Conservation (phyloP, 192 early-diverging fungal genomes). For the Mortierella alpina region DNA sequence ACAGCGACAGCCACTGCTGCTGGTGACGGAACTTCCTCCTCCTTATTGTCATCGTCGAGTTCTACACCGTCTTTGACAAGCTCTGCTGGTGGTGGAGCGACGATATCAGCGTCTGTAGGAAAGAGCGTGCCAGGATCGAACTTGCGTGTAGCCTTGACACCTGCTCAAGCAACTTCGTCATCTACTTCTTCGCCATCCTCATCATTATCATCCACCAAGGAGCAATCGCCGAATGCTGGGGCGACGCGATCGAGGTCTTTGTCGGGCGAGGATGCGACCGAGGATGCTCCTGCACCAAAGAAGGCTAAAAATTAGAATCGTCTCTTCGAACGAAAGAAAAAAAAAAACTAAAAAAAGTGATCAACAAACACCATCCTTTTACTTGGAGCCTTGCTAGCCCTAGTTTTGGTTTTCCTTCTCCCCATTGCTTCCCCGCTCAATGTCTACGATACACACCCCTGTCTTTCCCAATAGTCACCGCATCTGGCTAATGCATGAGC, state of each 20-base stretch:
- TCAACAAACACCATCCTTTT: no score
- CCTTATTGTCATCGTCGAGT: not conserved
- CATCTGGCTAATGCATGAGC: not conserved
- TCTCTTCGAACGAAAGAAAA: no score
- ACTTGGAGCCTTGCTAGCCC: no score
- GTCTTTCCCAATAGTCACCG: no score
- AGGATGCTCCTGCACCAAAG: slow-evolving; percentile 25
- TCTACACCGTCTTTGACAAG: no score
- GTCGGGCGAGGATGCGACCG: not conserved
- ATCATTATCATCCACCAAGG: no score
- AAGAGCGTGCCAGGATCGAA: slow-evolving; percentile 26
- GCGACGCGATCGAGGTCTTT: slow-evolving; percentile 11
- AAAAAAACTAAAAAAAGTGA: no score
- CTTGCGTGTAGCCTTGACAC: slow-evolving; percentile 32
- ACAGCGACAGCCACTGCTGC: no score
- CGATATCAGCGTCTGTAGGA: not conserved
- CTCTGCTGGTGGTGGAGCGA: no score
- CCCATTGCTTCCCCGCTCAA: no score
- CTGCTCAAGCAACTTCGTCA: slow-evolving; percentile 11
- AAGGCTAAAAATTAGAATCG: no score
- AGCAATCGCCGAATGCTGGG: slow-evolving; percentile 10
- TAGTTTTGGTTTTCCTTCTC: no score
- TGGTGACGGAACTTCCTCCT: slow-evolving; percentile 9
- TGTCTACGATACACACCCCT: not conserved
- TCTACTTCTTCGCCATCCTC: slow-evolving; percentile 18